Evolutionary conservation across 1,284 basidiomycete genomes (phyloP), one percentile per base, ranked within the genome.

Genomic region (Melampsora larici-populina): DNA sequence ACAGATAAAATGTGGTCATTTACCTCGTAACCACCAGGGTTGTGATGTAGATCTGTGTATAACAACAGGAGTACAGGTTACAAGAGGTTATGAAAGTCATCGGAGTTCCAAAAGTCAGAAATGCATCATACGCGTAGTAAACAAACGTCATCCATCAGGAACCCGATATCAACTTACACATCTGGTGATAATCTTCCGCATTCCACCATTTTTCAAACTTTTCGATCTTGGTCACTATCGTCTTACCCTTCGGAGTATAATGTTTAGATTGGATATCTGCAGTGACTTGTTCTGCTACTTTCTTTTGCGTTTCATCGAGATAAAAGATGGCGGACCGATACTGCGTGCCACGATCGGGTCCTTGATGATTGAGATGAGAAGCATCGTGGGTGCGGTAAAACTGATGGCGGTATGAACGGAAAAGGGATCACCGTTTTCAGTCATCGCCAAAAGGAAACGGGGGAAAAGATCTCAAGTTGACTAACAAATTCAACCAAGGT

Each of bases 301-400:
- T 84, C 66, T 87, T 87, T 85, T 99, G 96, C 82, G 92, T 91
- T 0, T 88, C 86, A 1, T 89, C 88, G 82, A 92, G 87, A 58
- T 89, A 91, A 85, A 94, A 98, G 83, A 99, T 95, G 29, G 89
- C 93, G 2, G 93, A 94, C 72, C 96, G 92, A 85, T 98, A 98
- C 84, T 98, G 74, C 40, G 83, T 82, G 24, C 84, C 84, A 26
- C 81, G 79, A 78, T 85, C 84, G 46, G 81, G 81, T 36, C 84
- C 84, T 80, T 85, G 84, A 51, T 80, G 79, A 78, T 84, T 82
- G 63, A 82, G 74, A 76, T 83, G 92, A 31, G 94, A 97, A 1
- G 96, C 93, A 82, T 98, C 94, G 83, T 99, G 96, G 0, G 92
- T 95, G 65, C 95, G 89, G 79, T 84, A 76, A 76, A 76, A 76